phyloP scores from a whole-genome alignment of 164 flowering plant genomes.

The Chimonanthus praecox region DNA sequence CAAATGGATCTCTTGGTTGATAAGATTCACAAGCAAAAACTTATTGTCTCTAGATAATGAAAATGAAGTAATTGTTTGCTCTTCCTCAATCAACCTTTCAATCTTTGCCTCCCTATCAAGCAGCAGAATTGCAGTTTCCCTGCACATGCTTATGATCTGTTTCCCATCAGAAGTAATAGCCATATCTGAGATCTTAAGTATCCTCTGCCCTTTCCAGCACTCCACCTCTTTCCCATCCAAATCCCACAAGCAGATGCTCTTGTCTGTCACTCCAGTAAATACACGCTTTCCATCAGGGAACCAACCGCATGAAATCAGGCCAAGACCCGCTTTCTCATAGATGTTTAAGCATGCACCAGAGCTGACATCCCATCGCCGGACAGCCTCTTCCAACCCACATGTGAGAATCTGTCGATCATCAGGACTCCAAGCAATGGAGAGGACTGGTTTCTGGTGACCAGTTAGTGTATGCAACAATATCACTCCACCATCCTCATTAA shows the following conservation, averaged over 20 bases:
- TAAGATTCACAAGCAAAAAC: constrained; percentile 60
- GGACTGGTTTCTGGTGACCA: constrained; percentile 73
- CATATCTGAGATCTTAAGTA: constrained; percentile 60
- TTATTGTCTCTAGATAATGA: constrained; percentile 52
- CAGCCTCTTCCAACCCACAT: constrained; percentile 69
- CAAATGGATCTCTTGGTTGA: constrained; percentile 71
- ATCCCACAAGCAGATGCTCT: constrained; percentile 85
- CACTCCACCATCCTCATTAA: constrained; percentile 31
- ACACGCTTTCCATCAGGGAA: constrained; percentile 60
- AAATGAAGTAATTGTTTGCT: constrained; percentile 57
- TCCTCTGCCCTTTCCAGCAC: constrained; percentile 67
- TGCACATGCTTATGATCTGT: constrained; percentile 53
- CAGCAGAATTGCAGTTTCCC: constrained; percentile 41
- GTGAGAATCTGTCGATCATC: constrained; percentile 70
- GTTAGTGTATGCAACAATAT: constrained; percentile 29
- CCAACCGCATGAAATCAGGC: constrained; percentile 79
- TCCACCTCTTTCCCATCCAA: constrained; percentile 74
- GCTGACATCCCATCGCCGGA: constrained; percentile 70
- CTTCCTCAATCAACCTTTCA: constrained; percentile 53
- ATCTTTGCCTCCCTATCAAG: constrained; percentile 47
- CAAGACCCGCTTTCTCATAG: constrained; percentile 57
- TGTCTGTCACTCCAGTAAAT: constrained; percentile 59
- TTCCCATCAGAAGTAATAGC: constrained; percentile 71
- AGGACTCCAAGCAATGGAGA: constrained; percentile 68
- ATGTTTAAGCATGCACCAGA: constrained; percentile 67